Conservation (phyloP, 371 early-diverging fungal genomes). For the Saksenaea vasiformis region DNA sequence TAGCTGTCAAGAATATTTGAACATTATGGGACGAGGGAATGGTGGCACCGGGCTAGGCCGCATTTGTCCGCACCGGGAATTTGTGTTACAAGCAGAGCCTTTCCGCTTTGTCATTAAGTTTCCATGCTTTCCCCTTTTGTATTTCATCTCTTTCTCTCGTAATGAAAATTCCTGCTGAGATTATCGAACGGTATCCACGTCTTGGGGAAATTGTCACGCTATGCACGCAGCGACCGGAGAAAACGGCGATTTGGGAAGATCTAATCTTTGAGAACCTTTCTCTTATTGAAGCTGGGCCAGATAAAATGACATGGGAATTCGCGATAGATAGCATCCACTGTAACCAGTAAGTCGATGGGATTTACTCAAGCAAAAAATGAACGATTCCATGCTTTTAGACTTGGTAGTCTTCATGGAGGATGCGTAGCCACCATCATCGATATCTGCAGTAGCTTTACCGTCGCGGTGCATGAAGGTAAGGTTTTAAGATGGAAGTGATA, state of each 20-base stretch:
- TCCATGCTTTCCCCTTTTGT: constrained; percentile 4
- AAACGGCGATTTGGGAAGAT: constrained; percentile 24
- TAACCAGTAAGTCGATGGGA: constrained; percentile 27
- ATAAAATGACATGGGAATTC: constrained; percentile 41
- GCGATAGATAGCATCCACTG: constrained; percentile 28
- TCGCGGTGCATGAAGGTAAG: constrained; percentile 23
- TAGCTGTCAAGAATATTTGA: too few species aligned
- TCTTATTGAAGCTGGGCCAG: constrained; percentile 19
- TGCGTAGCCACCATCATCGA: constrained; percentile 50
- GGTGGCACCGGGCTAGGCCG: too few species aligned
- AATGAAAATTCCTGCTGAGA: constrained; percentile 21
- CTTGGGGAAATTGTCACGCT: constrained; percentile 14
- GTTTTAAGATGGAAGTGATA: neutral
- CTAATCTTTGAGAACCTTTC: constrained; percentile 7
- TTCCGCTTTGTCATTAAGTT: neutral
- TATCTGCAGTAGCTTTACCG: constrained; percentile 45
- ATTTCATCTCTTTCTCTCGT: neutral
- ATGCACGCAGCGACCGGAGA: neutral
- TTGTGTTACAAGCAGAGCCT: neutral
- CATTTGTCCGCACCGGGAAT: too few species aligned
- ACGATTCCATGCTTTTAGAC: neutral
- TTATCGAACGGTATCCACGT: constrained; percentile 17
- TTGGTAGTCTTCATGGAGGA: constrained; percentile 48
- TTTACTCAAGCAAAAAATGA: neutral
- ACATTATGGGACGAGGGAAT: too few species aligned